These are phyloP conservation scores for Xanthoparmelia taractica DNA, from an alignment of 495 filamentous ascomycete species.

Conservation along the genomic window DNA sequence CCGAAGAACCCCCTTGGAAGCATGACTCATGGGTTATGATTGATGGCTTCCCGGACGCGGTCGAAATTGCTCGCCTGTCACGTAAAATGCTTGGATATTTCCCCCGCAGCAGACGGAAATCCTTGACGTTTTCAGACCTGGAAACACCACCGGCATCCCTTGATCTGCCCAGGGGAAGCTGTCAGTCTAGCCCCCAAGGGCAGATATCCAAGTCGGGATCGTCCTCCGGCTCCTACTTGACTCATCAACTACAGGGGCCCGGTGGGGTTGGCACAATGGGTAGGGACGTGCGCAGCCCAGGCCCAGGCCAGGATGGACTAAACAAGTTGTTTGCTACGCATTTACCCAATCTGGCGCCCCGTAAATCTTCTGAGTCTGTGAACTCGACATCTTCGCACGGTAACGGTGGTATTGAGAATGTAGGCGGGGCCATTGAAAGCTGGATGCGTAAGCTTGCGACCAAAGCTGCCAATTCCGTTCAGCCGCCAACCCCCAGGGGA, in stretches of 20 bases:
- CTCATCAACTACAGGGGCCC: slow-evolving; percentile 55
- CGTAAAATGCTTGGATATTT: slow-evolving; percentile 82
- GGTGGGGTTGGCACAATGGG: slow-evolving; percentile 79
- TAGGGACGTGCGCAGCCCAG: slow-evolving; percentile 58
- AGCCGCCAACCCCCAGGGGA: slow-evolving; percentile 26
- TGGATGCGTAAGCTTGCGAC: slow-evolving; percentile 78
- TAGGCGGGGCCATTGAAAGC: slow-evolving; percentile 76
- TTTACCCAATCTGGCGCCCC: slow-evolving; percentile 59
- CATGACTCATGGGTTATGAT: slow-evolving; percentile 83
- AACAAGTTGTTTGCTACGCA: slow-evolving; percentile 73
- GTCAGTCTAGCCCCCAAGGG: slow-evolving; percentile 33
- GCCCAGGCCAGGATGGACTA: slow-evolving; percentile 70
- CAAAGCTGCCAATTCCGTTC: slow-evolving; percentile 43
- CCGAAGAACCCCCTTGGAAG: slow-evolving; percentile 56
- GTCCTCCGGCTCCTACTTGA: slow-evolving; percentile 28
- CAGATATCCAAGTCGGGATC: slow-evolving; percentile 28
- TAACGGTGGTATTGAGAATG: slow-evolving; percentile 54
- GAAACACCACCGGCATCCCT: slow-evolving; percentile 57
- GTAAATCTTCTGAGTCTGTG: slow-evolving; percentile 38
- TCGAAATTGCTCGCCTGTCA: slow-evolving; percentile 81
- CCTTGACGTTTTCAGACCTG: slow-evolving; percentile 46
- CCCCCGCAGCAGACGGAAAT: slow-evolving; percentile 82
- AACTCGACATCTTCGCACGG: slow-evolving; percentile 45
- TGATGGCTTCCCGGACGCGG: slow-evolving; percentile 56
- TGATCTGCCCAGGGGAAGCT: slow-evolving; percentile 42